These are phyloP conservation scores for Heliocybe sulcata DNA, from an alignment of 1,284 basidiomycete species.

Conservation along the genomic window DNA sequence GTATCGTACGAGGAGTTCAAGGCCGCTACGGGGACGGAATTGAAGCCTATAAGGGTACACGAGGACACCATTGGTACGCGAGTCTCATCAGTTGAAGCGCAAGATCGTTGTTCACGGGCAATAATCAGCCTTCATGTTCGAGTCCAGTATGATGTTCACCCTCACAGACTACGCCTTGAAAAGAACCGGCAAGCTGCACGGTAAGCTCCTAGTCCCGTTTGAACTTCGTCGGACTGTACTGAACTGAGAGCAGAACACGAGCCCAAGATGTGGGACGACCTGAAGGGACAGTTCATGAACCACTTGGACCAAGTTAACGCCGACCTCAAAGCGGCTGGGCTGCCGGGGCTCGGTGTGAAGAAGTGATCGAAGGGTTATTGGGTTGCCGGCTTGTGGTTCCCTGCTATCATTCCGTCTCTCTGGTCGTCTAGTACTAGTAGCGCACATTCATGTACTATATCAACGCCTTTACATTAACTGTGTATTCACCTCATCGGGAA, in stretches of 20 bases:
- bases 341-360: slow-evolving; percentile 17
- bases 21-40: slow-evolving; percentile 40
- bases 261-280: slow-evolving; percentile 55
- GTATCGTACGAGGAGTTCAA: slow-evolving; percentile 54
- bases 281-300: slow-evolving; percentile 50
- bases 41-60: slow-evolving; percentile 40
- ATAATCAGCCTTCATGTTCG: slow-evolving; percentile 57
- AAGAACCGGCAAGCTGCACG: slow-evolving; percentile 45
- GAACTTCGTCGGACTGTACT: neutral
- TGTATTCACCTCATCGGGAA: too few relatives aligned
- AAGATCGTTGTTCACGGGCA: neutral
- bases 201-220: slow-evolving; percentile 21
- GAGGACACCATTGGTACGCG: slow-evolving; percentile 48
- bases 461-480: too few relatives aligned
- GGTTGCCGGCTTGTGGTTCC: too few relatives aligned
- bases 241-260: slow-evolving; percentile 33
- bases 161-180: slow-evolving; percentile 59
- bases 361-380: neutral
- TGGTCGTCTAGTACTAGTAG: too few relatives aligned
- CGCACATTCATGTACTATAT: too few relatives aligned
- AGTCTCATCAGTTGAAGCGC: neutral
- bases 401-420: too few relatives aligned
- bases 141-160: slow-evolving; percentile 54
- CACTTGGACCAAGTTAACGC: slow-evolving; percentile 49
- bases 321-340: slow-evolving; percentile 38